Evolutionary conservation across 139 green algal species (phyloP).

Genomic region (Desmodesmus armatus): DNA sequence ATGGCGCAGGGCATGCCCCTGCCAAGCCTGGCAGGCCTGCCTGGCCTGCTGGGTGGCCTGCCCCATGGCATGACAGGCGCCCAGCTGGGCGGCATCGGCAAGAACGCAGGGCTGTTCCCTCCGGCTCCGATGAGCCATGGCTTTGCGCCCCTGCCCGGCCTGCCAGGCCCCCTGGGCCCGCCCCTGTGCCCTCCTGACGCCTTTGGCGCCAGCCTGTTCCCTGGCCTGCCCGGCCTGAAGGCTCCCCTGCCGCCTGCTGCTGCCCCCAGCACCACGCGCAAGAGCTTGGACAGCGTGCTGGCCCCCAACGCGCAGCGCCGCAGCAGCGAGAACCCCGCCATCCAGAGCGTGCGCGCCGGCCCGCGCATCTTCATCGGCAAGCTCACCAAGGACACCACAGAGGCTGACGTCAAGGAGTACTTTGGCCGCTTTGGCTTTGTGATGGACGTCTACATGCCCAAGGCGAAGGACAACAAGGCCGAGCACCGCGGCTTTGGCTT

Average conservation of each 20-base stretch:
- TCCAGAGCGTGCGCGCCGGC: conserved; percentile 66
- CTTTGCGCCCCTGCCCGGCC: neutral
- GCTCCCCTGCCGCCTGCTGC: neutral
- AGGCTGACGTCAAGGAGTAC: conserved; percentile 89
- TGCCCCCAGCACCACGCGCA: neutral
- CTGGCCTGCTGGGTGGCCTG: conserved; percentile 24
- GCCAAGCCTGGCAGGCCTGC: conserved; percentile 21
- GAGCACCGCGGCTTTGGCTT: conserved; percentile 94
- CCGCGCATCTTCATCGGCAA: conserved; percentile 94
- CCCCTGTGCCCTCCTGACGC: neutral
- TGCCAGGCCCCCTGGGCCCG: neutral
- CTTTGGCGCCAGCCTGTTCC: conserved; percentile 31
- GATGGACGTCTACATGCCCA: conserved; percentile 93
- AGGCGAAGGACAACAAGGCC: conserved; percentile 75
- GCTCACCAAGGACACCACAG: conserved; percentile 85
- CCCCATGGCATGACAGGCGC: conserved; percentile 39
- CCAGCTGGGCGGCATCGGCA: conserved; percentile 54
- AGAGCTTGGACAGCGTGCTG: conserved; percentile 36
- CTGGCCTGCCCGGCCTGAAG: conserved; percentile 13
- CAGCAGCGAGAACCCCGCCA: conserved; percentile 62
- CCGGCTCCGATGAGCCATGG: neutral
- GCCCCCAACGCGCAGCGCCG: conserved; percentile 40
- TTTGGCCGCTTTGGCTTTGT: conserved; percentile 89
- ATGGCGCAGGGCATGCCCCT: conserved; percentile 35
- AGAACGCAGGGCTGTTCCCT: conserved; percentile 25